Conservation (phyloP, 2,329 filamentous ascomycete species). For the Trichoderma breve region DNA sequence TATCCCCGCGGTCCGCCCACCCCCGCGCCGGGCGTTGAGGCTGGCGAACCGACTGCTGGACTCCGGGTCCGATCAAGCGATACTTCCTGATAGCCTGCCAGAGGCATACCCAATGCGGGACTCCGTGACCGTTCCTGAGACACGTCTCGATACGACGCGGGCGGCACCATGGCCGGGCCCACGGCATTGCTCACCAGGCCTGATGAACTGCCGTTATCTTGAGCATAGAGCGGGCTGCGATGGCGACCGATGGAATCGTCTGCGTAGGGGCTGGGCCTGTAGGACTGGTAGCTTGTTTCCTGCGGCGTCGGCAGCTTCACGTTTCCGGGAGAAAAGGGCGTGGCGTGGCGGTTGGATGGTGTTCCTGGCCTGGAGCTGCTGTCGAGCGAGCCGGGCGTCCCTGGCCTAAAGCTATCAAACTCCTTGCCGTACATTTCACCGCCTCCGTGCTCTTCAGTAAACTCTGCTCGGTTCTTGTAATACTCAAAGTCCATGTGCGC, state of each 20-base stretch:
- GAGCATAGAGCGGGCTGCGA: conserved; percentile 50
- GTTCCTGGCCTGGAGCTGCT: conserved; percentile 52
- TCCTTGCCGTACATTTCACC: conserved; percentile 63
- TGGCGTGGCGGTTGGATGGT: conserved; percentile 36
- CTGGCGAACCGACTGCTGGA: conserved; percentile 20
- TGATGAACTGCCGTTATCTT: conserved; percentile 52
- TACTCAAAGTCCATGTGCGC: conserved; percentile 84
- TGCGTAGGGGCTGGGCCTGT: conserved; percentile 24
- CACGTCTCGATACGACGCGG: conserved; percentile 27
- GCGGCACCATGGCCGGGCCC: conserved; percentile 45
- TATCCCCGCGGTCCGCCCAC: conserved; percentile 57
- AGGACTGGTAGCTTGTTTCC: conserved; percentile 33
- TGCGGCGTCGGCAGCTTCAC: conserved; percentile 28
- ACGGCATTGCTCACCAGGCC: conserved; percentile 55
- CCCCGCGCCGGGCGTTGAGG: conserved; percentile 40
- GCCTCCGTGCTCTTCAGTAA: conserved; percentile 82
- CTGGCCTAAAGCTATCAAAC: conserved; percentile 58
- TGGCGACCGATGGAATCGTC: conserved; percentile 33
- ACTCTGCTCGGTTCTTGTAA: conserved; percentile 87
- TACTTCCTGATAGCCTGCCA: conserved; percentile 27
- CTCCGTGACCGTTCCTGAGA: conserved; percentile 26
- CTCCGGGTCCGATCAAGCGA: conserved; percentile 25
- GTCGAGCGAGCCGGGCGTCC: conserved; percentile 57
- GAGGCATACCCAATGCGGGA: background rate
- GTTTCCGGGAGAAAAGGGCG: conserved; percentile 35